Base-by-base conservation (phyloP, 345 rosid species). In the Pistacia atlantica region DNA sequence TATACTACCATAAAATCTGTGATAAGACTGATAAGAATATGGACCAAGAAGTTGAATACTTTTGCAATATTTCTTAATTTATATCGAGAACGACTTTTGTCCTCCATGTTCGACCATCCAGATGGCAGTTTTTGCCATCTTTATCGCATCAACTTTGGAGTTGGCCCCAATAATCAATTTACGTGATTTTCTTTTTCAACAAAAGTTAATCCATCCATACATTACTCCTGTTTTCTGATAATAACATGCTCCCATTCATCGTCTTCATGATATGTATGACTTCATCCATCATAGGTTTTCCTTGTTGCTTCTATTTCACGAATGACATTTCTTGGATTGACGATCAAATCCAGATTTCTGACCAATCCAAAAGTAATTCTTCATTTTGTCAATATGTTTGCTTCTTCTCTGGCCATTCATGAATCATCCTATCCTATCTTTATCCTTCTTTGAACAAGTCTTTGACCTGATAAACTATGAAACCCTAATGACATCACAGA, bases 111-210 rank as follows among this genome's bases (percentile, higher is more conserved):
- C 52, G 20, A 11, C 62, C 63, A 64, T 13, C 70, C 77, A 74
- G 77, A 64, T 74, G 77, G 71, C 77, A 37, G 14, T 52, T 14
- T 64, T 20, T 64, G 10, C 13, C 18, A 49, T 64, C 71, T 20
- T 14, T 9, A 37, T 74, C 77, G 54, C 71, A 74, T 52, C 71
- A 54, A 74, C 70, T 64, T 64, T 64, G 48, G 62, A n/a, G 63
- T 56, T 65, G 77, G 49, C 63, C 35, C 59, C 11, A 5, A 17
- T 2, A 25, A 17, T 35, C 49, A 42, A 6, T 59, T 42, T 20
- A 5, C 10, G 11, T 46, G 58, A 60, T 61, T 62, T 14, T 49
- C 57, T 2, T 33, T 31, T 33, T 18, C 56, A 25, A 20, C 5
- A 22, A 57, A 63, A 51, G 25, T n/a, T 11, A n/a, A 8, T 22